phyloP scores from a whole-genome alignment of 2,329 filamentous ascomycete genomes.

The Amauroascus niger region DNA sequence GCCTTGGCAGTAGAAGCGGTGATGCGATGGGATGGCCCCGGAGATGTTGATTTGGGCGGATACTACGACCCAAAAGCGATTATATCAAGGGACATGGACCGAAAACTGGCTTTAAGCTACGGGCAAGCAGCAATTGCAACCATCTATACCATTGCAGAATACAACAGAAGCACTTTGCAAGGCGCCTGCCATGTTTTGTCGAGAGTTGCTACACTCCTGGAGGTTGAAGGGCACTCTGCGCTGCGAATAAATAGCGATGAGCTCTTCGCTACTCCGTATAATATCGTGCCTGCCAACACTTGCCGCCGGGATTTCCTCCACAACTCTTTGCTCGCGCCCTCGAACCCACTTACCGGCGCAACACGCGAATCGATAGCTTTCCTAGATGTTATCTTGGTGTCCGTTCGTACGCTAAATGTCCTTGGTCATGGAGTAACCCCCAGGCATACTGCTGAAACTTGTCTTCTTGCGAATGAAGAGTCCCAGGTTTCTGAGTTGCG shows the following conservation, averaged over 20 bases:
- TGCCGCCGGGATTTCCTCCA: slow-evolving; percentile 35
- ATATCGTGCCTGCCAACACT: slow-evolving; percentile 28
- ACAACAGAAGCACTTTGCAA: slow-evolving; percentile 38
- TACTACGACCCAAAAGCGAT: slow-evolving; percentile 38
- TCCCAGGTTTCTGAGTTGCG: slow-evolving; percentile 46
- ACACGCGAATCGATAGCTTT: slow-evolving; percentile 33
- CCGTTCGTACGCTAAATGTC: slow-evolving; percentile 31
- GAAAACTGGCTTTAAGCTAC: slow-evolving; percentile 30
- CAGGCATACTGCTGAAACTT: slow-evolving; percentile 39
- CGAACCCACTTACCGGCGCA: slow-evolving; percentile 37
- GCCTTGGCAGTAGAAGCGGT: slow-evolving; percentile 43
- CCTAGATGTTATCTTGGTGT: slow-evolving; percentile 34
- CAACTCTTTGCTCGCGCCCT: slow-evolving; percentile 31
- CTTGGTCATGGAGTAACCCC: slow-evolving; percentile 33
- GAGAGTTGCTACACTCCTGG: slow-evolving; percentile 43
- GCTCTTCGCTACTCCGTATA: slow-evolving; percentile 26
- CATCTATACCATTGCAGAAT: slow-evolving; percentile 46
- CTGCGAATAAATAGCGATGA: slow-evolving; percentile 18
- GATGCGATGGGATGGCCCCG: slow-evolving; percentile 50
- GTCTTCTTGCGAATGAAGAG: slow-evolving; percentile 44
- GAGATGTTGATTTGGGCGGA: slow-evolving; percentile 50
- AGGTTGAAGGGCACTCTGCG: slow-evolving; percentile 40
- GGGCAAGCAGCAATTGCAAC: slow-evolving; percentile 51
- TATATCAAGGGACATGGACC: slow-evolving; percentile 6
- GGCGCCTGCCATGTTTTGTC: slow-evolving; percentile 42